Evolutionary conservation across 768 basidiomycete genomes (phyloP).

Genomic region (Kwoniella bestiolae): DNA sequence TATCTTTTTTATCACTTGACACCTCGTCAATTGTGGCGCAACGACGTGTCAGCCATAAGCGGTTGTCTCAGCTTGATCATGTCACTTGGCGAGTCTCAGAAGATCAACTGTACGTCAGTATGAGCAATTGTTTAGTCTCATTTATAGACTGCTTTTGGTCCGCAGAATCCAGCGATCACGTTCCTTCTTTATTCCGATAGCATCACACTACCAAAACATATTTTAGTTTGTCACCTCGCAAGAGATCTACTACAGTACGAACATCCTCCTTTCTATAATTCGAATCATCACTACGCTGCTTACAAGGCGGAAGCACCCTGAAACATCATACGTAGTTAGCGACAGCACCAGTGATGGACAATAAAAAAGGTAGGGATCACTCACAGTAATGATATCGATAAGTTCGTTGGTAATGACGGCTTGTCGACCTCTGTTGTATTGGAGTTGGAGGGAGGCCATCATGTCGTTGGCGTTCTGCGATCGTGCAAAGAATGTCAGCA

Average conservation of each 20-base stretch:
- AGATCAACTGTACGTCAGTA: too few species aligned
- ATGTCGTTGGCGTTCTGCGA: constrained; percentile 84
- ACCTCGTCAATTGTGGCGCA: too few species aligned
- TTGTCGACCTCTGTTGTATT: constrained; percentile 98
- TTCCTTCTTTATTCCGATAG: constrained; percentile 27
- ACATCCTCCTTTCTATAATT: background rate
- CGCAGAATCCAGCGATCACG: too few species aligned
- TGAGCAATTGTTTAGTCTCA: too few species aligned
- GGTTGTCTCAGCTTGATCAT: too few species aligned
- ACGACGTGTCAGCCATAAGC: too few species aligned
- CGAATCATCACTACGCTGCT: constrained; percentile 20
- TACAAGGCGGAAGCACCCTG: constrained; percentile 53
- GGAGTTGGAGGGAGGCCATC: constrained; percentile 83
- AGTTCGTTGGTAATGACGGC: constrained; percentile 77
- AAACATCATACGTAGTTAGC: too few species aligned
- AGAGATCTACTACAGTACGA: background rate
- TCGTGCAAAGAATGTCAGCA: background rate
- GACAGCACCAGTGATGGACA: too few species aligned
- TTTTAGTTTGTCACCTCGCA: constrained; percentile 9
- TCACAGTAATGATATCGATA: constrained; percentile 56
- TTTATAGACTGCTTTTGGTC: too few species aligned
- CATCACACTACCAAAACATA: constrained; percentile 22
- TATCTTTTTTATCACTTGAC: too few species aligned
- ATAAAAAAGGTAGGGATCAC: background rate
- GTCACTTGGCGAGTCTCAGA: too few species aligned